Percentiles rank a stretch among this genome's conserved stretches.
Conservation (phyloP, 257 asterid genomes). For the Ocimum tenuiflorum region DNA sequence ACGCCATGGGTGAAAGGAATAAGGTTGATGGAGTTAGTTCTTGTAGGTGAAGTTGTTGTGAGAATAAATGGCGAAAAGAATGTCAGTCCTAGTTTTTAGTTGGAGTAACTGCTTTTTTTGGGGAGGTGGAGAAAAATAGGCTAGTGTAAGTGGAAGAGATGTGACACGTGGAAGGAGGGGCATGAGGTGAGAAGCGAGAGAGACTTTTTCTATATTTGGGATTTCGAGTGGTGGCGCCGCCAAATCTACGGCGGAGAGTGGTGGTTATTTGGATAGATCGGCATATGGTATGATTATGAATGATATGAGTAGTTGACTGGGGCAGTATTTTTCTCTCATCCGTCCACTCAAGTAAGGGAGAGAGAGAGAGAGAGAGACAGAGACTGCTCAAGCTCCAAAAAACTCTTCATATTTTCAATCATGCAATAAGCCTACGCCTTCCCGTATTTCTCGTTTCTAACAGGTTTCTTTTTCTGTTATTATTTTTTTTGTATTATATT, state of each 20-base stretch:
- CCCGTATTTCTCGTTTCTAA: neutral
- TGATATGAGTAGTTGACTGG: constrained; percentile 30
- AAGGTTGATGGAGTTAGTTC: constrained; percentile 24
- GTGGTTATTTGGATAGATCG: too few species aligned
- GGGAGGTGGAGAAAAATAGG: constrained; percentile 52
- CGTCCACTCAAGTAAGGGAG: constrained; percentile 22
- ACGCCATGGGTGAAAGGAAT: constrained; percentile 18
- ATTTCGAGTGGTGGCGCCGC: constrained; percentile 47
- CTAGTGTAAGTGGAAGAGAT: constrained; percentile 34
- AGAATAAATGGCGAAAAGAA: constrained; percentile 42
- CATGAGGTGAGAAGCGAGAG: constrained; percentile 16
- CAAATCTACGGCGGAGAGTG: too few species aligned
- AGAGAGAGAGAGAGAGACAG: neutral
- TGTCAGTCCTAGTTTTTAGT: constrained; percentile 39
- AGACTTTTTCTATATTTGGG: too few species aligned
- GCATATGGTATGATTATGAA: too few species aligned
- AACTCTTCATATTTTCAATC: too few species aligned
- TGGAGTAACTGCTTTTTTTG: constrained; percentile 39
- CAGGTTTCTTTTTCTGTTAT: neutral
- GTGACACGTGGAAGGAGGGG: constrained; percentile 64
- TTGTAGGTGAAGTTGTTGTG: constrained; percentile 48
- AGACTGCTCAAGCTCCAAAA: neutral
- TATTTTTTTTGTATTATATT: too few species aligned
- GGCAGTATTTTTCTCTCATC: constrained; percentile 55
- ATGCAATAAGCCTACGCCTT: too few species aligned